These are phyloP conservation scores for Aspergillus sp. DNA, from an alignment of 2,329 filamentous ascomycete species.

Conservation along the genomic window DNA sequence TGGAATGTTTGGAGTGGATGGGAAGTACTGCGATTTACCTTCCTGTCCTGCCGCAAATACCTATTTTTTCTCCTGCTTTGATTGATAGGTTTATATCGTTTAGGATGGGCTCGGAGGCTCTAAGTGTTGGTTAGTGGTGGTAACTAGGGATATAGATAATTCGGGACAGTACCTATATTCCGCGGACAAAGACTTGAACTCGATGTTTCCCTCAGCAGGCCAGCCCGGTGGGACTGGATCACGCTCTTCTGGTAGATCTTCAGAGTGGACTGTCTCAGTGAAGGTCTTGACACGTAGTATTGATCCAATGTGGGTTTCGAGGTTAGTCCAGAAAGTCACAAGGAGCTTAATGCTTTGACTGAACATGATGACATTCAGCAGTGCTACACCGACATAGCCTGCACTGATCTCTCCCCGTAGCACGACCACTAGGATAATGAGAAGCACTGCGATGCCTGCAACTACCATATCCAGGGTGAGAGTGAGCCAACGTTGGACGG, in stretches of 20 bases:
- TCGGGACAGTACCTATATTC: slow-evolving; percentile 39
- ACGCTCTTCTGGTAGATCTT: slow-evolving; percentile 45
- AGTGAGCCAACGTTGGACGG: slow-evolving; percentile 59
- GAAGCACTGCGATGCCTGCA: slow-evolving; percentile 47
- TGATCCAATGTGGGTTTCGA: slow-evolving; percentile 60
- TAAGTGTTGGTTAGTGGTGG: not conserved
- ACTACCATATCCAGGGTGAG: slow-evolving; percentile 54
- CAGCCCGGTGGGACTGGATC: slow-evolving; percentile 40
- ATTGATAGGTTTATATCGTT: slow-evolving; percentile 50
- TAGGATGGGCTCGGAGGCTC: slow-evolving; percentile 40
- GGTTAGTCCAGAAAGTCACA: slow-evolving; percentile 55
- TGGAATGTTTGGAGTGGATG: not conserved
- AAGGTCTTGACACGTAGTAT: slow-evolving; percentile 58
- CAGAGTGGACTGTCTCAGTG: slow-evolving; percentile 43
- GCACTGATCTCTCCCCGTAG: slow-evolving; percentile 45
- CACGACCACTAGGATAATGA: slow-evolving; percentile 52
- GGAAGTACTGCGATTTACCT: slow-evolving; percentile 23
- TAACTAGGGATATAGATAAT: not conserved
- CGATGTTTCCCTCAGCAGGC: slow-evolving; percentile 45
- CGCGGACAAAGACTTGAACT: slow-evolving; percentile 47
- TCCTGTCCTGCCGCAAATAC: slow-evolving; percentile 42
- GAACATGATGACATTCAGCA: slow-evolving; percentile 56
- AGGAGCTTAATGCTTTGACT: slow-evolving; percentile 52
- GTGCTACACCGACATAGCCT: slow-evolving; percentile 53
- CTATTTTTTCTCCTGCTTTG: slow-evolving; percentile 40